Conservation (phyloP, 169 alveolate species). For the Plasmodium billcollinsi region DNA sequence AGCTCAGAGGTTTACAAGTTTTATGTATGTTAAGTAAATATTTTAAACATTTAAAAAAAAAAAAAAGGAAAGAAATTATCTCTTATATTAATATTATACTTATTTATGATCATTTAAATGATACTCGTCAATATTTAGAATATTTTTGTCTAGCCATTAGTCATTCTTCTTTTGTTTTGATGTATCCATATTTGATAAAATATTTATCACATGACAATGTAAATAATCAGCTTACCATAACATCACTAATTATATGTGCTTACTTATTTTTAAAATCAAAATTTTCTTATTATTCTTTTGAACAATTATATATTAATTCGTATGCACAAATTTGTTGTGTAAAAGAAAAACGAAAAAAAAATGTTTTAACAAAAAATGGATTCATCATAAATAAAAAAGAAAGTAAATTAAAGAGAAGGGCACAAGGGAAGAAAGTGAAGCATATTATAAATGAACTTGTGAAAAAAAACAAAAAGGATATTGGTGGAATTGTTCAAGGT, state of each 20-base stretch:
- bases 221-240: constrained; percentile 20
- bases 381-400: neutral
- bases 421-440: constrained; percentile 21
- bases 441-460: constrained; percentile 17
- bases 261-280: constrained; percentile 28
- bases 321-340: constrained; percentile 5
- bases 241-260: constrained; percentile 29
- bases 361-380: neutral
- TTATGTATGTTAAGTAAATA: constrained; percentile 73
- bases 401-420: neutral
- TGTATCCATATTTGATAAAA: constrained; percentile 33
- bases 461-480: constrained; percentile 8
- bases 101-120: constrained; percentile 30
- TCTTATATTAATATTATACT: constrained; percentile 18
- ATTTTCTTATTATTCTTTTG: constrained; percentile 44
- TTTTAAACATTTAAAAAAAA: constrained; percentile 33
- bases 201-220: neutral
- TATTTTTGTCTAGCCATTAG: constrained; percentile 27
- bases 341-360: neutral
- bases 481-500: constrained; percentile 14
- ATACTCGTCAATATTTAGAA: constrained; percentile 64
- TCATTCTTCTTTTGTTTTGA: constrained; percentile 37
- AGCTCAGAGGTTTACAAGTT: constrained; percentile 77
- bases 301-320: constrained; percentile 13
- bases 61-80: constrained; percentile 21